These are phyloP conservation scores for Hypoxylon sp. DNA, from an alignment of 2,329 filamentous ascomycete species.

Conservation along the genomic window DNA sequence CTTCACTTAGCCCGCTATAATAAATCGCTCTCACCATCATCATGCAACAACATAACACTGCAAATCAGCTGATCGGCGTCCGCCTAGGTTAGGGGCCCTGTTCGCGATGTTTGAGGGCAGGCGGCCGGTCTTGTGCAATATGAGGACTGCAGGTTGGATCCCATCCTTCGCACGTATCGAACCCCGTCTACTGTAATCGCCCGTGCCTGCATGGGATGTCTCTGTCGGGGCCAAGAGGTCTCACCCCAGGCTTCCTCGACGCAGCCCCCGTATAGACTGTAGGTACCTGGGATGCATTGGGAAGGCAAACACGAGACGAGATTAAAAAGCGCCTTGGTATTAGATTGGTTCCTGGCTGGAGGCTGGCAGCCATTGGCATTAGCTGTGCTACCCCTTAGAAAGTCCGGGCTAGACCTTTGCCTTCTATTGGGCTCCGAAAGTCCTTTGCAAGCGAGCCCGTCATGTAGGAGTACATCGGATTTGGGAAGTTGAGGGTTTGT, in stretches of 20 bases:
- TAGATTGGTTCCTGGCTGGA: constrained; percentile 21
- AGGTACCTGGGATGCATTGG: constrained; percentile 19
- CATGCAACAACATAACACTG: constrained; percentile 39
- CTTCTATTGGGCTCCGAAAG: constrained; percentile 31
- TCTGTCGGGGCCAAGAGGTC: constrained; percentile 27
- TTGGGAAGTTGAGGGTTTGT: constrained; percentile 10
- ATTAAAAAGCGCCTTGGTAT: constrained; percentile 14
- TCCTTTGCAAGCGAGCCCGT: constrained; percentile 18
- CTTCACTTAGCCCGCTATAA: constrained; percentile 4
- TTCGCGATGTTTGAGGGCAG: constrained; percentile 14
- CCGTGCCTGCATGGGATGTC: constrained; percentile 38
- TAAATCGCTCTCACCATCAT: constrained; percentile 39
- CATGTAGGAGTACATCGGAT: constrained; percentile 13
- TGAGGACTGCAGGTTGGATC: constrained; percentile 31
- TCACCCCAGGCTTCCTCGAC: constrained; percentile 5
- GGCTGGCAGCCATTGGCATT: constrained; percentile 19
- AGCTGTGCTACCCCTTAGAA: constrained; percentile 23
- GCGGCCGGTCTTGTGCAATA: constrained; percentile 33
- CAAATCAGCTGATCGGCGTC: constrained; percentile 43
- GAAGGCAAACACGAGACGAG: constrained; percentile 39
- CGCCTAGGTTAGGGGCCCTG: constrained; percentile 37
- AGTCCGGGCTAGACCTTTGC: constrained; percentile 22
- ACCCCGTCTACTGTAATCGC: constrained; percentile 42
- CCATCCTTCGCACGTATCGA: constrained; percentile 45
- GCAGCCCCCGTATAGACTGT: constrained; percentile 8